Evolutionary conservation across 371 early-diverging fungal genomes (phyloP).

Genomic region (Rhizopus arrhizus): DNA sequence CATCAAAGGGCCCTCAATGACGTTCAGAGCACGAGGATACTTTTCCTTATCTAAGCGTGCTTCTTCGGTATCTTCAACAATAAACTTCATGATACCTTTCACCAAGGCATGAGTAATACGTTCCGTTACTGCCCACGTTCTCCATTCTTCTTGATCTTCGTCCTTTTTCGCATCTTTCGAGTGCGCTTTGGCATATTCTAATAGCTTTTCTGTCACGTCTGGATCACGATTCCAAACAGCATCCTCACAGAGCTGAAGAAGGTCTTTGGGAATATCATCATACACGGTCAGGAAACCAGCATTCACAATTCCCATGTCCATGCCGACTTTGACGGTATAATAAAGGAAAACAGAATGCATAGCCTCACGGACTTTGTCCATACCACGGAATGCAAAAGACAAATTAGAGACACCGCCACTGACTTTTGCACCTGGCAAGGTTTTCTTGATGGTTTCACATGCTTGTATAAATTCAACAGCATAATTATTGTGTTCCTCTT

Average conservation of each 20-base stretch:
- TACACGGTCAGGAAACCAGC: slow-evolving; percentile 93
- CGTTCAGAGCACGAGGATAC: slow-evolving; percentile 87
- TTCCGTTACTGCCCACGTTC: slow-evolving; percentile 69
- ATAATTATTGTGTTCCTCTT: slow-evolving; percentile 93
- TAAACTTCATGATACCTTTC: slow-evolving; percentile 89
- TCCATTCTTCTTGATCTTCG: slow-evolving; percentile 87
- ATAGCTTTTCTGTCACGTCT: slow-evolving; percentile 88
- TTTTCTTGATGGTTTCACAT: slow-evolving; percentile 71
- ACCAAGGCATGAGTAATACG: slow-evolving; percentile 83
- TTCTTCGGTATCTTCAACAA: slow-evolving; percentile 93
- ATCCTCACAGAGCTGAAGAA: slow-evolving; percentile 87
- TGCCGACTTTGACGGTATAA: slow-evolving; percentile 87
- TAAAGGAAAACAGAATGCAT: slow-evolving; percentile 95
- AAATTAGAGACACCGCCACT: slow-evolving; percentile 94
- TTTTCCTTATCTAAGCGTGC: slow-evolving; percentile 68
- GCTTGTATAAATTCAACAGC: slow-evolving; percentile 92
- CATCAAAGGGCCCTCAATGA: slow-evolving; percentile 96
- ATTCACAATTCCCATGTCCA: slow-evolving; percentile 98
- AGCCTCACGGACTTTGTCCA: slow-evolving; percentile 87
- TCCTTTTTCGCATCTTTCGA: slow-evolving; percentile 75
- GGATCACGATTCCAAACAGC: slow-evolving; percentile 90
- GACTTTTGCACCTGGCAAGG: slow-evolving; percentile 85
- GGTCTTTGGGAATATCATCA: slow-evolving; percentile 91
- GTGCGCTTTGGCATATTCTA: slow-evolving; percentile 84
- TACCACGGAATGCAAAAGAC: slow-evolving; percentile 95